Evolutionary conservation across 2,329 filamentous ascomycete genomes (phyloP).

Genomic region (Nemania sp.): DNA sequence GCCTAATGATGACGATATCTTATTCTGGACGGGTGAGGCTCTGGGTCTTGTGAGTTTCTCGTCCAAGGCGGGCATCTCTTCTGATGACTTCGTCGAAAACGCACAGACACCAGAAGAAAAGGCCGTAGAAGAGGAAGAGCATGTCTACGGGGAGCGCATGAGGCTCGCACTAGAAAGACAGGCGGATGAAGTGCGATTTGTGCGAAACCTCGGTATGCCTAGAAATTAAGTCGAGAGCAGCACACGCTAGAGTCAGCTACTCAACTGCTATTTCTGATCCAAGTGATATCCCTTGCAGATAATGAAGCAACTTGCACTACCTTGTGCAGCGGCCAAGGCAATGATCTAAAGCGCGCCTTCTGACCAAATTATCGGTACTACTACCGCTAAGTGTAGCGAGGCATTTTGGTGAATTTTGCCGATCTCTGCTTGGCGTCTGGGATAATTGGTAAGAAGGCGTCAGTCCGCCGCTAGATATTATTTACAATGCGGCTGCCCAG

Average conservation of each 20-base stretch:
- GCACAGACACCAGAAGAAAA: conserved; percentile 50
- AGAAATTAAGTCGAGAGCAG: conserved; percentile 27
- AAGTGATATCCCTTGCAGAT: too few species aligned
- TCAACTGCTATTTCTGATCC: too few species aligned
- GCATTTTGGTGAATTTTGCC: neutral
- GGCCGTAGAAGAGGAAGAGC: conserved; percentile 58
- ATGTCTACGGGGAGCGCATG: conserved; percentile 71
- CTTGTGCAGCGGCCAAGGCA: too few species aligned
- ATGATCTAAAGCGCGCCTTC: neutral
- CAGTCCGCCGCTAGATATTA: neutral
- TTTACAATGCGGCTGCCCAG: too few species aligned
- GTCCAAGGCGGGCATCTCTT: conserved; percentile 50
- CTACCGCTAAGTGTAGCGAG: too few species aligned
- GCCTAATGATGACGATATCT: conserved; percentile 66
- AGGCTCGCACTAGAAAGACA: conserved; percentile 73
- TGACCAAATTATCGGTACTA: too few species aligned
- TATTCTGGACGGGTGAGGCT: conserved; percentile 87
- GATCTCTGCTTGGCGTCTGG: conserved; percentile 9
- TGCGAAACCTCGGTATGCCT: conserved; percentile 62
- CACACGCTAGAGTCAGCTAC: too few species aligned
- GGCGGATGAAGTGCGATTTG: conserved; percentile 76
- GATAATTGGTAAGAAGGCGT: neutral
- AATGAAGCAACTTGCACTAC: too few species aligned
- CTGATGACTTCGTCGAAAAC: conserved; percentile 55
- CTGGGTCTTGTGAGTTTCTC: conserved; percentile 73